Conservation (phyloP, 1,284 basidiomycete species). For the Trametes sp. region DNA sequence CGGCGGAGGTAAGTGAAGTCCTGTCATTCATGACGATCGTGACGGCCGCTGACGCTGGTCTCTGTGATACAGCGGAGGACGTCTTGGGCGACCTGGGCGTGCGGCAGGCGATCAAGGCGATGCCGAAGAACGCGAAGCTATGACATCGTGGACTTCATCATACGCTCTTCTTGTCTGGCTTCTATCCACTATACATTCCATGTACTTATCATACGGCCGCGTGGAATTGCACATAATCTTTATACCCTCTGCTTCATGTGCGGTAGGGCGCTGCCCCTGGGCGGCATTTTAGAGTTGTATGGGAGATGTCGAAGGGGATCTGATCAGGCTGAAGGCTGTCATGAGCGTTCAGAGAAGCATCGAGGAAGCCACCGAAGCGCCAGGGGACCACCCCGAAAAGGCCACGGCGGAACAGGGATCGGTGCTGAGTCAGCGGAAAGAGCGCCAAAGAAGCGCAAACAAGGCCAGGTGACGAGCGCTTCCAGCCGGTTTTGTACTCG, state of each 20-base stretch:
- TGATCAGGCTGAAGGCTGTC: slow-evolving; percentile 15
- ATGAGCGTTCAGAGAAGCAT: slow-evolving; percentile 14
- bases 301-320: slow-evolving; percentile 17
- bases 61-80: slow-evolving; percentile 58
- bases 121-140: slow-evolving; percentile 67
- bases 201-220: not conserved
- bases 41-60: slow-evolving; percentile 8
- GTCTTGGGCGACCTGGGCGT: slow-evolving; percentile 76
- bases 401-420: slow-evolving; percentile 13
- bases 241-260: not conserved
- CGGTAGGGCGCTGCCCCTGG: not conserved
- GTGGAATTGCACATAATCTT: not conserved
- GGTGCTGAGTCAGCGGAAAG: slow-evolving; percentile 39
- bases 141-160: slow-evolving; percentile 36
- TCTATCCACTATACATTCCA: slow-evolving; percentile 12
- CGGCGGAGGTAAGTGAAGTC: slow-evolving; percentile 59
- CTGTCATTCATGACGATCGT: slow-evolving; percentile 1
- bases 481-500: slow-evolving; percentile 26
- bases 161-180: slow-evolving; percentile 15
- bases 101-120: slow-evolving; percentile 68
- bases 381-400: slow-evolving; percentile 2
- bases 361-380: slow-evolving; percentile 5
- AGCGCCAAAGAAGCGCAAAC: slow-evolving; percentile 31
- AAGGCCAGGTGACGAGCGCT: slow-evolving; percentile 24
- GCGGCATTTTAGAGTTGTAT: slow-evolving; percentile 19